These are phyloP conservation scores for Aspergillus funiculosus DNA, from an alignment of 495 filamentous ascomycete species.

Conservation along the genomic window DNA sequence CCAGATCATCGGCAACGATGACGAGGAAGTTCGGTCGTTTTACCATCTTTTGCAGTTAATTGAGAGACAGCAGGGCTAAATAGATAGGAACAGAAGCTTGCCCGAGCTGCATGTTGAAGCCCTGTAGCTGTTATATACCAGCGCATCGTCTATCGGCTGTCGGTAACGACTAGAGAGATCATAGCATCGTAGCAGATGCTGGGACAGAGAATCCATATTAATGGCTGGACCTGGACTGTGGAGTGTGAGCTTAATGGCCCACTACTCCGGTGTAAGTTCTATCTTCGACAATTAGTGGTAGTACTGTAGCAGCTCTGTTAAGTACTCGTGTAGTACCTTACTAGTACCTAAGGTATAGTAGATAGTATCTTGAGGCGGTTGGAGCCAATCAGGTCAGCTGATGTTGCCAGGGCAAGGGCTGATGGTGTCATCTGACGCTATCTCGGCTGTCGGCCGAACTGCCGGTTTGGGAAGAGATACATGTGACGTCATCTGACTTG, in stretches of 20 bases:
- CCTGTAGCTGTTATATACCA: neutral
- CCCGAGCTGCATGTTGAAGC: neutral
- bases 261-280: no score
- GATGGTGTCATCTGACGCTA: conserved; percentile 11
- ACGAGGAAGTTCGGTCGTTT: conserved; percentile 60
- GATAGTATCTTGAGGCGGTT: neutral
- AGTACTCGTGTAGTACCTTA: no score
- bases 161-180: conserved; percentile 13
- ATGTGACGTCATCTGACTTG: conserved; percentile 5
- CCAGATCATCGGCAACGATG: conserved; percentile 57
- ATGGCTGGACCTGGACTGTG: no score
- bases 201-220: neutral
- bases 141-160: conserved; percentile 29
- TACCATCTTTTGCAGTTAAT: conserved; percentile 10
- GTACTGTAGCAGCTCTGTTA: no score
- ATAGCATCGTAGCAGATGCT: neutral
- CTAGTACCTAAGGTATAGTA: no score
- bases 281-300: no score
- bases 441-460: conserved; percentile 13
- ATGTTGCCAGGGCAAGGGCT: conserved; percentile 6
- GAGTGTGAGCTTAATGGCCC: no score
- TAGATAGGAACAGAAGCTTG: neutral
- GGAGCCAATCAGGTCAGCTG: neutral
- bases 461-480: neutral
- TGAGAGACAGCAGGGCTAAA: neutral